Percentiles rank a stretch among this genome's conserved stretches.
Conservation (phyloP, 139 green algal species). For the Chlorella sp. region DNA sequence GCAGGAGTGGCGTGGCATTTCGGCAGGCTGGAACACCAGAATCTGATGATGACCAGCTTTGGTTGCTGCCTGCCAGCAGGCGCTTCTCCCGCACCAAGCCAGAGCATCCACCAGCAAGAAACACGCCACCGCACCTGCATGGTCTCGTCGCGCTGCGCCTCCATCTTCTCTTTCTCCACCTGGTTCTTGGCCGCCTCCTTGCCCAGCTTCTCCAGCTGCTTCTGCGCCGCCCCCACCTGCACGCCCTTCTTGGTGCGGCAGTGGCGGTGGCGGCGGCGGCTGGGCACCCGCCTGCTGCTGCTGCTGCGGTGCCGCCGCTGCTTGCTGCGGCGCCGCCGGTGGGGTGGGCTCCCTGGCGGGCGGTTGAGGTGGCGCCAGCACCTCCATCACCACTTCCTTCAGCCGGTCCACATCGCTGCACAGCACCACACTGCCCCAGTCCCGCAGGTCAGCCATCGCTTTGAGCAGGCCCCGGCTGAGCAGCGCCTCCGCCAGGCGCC, state of each 20-base stretch:
- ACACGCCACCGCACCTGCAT: conserved; percentile 29
- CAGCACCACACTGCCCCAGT: conserved; percentile 19
- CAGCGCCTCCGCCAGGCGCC: conserved; percentile 22
- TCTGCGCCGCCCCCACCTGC: conserved; percentile 52
- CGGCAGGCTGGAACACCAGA: background rate
- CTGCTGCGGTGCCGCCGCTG: background rate
- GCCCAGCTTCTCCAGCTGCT: conserved; percentile 73
- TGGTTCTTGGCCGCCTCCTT: conserved; percentile 70
- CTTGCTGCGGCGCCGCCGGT: background rate
- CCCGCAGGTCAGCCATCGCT: conserved; percentile 34
- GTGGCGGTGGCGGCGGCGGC: background rate
- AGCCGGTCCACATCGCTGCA: conserved; percentile 19
- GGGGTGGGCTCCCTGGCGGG: background rate
- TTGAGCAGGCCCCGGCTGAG: conserved; percentile 32
- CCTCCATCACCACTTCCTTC: conserved; percentile 7
- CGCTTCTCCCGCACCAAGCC: too few relatives aligned
- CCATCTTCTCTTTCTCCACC: conserved; percentile 62
- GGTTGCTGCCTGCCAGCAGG: too few relatives aligned
- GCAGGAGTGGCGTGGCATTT: background rate
- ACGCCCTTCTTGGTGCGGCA: conserved; percentile 28
- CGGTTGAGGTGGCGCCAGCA: conserved; percentile 24
- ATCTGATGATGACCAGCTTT: too few relatives aligned
- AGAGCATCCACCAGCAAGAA: too few relatives aligned
- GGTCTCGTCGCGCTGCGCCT: conserved; percentile 50
- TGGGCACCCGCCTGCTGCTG: too few relatives aligned